These are phyloP conservation scores for Lentinula raphanica DNA, from an alignment of 768 basidiomycete species.

Conservation along the genomic window DNA sequence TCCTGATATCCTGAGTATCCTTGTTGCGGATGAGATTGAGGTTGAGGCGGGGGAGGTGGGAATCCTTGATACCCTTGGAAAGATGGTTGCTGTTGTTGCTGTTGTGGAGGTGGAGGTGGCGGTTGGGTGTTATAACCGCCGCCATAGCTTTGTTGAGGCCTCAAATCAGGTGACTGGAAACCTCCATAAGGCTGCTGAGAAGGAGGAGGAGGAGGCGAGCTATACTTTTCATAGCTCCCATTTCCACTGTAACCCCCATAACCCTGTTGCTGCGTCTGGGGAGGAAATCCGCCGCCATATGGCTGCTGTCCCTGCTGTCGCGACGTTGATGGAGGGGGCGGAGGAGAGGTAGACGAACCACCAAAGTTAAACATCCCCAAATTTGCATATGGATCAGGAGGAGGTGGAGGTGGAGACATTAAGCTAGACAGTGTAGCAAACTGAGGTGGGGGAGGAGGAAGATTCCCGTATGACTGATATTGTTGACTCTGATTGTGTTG, in stretches of 20 bases:
- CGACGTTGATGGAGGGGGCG: conserved; percentile 11
- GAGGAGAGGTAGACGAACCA: not conserved
- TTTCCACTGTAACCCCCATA: not conserved
- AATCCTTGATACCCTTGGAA: conserved; percentile 21
- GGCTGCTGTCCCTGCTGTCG: conserved; percentile 13
- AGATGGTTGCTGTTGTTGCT: conserved; percentile 13
- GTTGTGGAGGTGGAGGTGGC: conserved; percentile 10
- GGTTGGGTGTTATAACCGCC: not conserved
- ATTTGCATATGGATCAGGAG: conserved; percentile 30
- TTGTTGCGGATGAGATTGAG: not conserved
- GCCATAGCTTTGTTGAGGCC: not conserved
- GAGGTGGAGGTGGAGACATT: conserved; percentile 14
- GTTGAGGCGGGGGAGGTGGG: conserved; percentile 24
- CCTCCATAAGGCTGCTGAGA: conserved; percentile 15
- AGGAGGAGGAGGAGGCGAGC: not conserved
- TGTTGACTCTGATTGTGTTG: conserved; percentile 10
- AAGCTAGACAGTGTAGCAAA: not conserved
- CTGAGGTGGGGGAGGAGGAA: conserved; percentile 14
- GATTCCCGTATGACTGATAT: not conserved
- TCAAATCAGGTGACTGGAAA: conserved; percentile 10
- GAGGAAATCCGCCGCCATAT: conserved; percentile 6
- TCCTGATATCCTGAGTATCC: not conserved
- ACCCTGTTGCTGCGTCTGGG: conserved; percentile 4
- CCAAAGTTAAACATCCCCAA: conserved; percentile 21
- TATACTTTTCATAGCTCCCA: not conserved